phyloP scores from a whole-genome alignment of 768 basidiomycete genomes.

The Leccinum rimulosum region DNA sequence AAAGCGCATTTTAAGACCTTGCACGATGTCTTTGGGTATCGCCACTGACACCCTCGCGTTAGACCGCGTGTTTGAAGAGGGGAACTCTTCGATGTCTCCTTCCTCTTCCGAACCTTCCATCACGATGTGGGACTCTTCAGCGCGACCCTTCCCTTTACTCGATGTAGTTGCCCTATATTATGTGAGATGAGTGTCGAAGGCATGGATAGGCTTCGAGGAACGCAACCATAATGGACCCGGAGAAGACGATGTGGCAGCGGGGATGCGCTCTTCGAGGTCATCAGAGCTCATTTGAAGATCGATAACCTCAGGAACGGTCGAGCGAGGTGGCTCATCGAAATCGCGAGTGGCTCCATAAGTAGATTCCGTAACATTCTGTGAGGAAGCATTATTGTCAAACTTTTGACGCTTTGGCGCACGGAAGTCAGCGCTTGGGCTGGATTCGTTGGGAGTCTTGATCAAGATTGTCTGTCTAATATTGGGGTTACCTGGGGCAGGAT shows the following conservation, averaged over 20 bases:
- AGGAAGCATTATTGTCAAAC: slow-evolving; percentile 4
- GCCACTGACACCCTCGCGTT: background rate
- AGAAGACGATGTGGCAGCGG: slow-evolving; percentile 12
- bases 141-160: slow-evolving; percentile 26
- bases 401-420: slow-evolving; percentile 25
- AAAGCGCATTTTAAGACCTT: background rate
- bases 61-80: background rate
- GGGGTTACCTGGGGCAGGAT: slow-evolving; percentile 19
- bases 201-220: slow-evolving; percentile 1
- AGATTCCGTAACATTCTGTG: background rate
- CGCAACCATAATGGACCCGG: no score
- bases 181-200: slow-evolving; percentile 23
- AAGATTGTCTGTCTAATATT: slow-evolving; percentile 21
- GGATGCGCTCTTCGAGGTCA: slow-evolving; percentile 21
- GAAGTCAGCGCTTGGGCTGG: background rate
- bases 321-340: slow-evolving; percentile 13
- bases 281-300: slow-evolving; percentile 16
- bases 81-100: slow-evolving; percentile 20
- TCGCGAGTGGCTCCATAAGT: slow-evolving; percentile 1
- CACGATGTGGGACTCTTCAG: slow-evolving; percentile 9
- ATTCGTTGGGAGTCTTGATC: background rate
- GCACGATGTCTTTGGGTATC: slow-evolving; percentile 23
- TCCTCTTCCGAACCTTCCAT: slow-evolving; percentile 24
- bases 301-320: slow-evolving; percentile 18
- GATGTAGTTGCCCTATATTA: background rate